phyloP scores from a whole-genome alignment of 139 green algal species.

The Microglena sp. region DNA sequence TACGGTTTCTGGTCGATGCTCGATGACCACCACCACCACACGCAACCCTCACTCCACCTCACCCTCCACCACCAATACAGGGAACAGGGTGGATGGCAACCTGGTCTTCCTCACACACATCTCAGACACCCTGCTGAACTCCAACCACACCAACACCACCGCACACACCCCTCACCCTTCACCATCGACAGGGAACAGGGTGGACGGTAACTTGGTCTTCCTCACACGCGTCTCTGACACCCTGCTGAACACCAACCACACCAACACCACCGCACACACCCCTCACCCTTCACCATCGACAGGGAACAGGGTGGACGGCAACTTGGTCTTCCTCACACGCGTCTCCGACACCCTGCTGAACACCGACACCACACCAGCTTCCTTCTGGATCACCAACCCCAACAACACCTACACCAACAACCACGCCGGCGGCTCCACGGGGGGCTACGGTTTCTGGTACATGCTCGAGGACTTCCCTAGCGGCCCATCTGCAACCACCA shows the following conservation, averaged over 20 bases:
- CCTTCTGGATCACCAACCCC: slow-evolving; percentile 75
- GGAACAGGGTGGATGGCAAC: slow-evolving; percentile 36
- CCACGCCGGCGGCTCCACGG: slow-evolving; percentile 11
- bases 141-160: no score
- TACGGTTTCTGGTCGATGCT: slow-evolving; percentile 12
- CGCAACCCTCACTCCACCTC: no score
- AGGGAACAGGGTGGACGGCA: slow-evolving; percentile 27
- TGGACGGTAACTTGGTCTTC: slow-evolving; percentile 55
- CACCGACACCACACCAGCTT: slow-evolving; percentile 62
- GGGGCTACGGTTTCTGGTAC: slow-evolving; percentile 46
- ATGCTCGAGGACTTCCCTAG: slow-evolving; percentile 21
- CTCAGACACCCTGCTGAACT: no score
- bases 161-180: no score
- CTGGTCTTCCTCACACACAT: slow-evolving; percentile 57
- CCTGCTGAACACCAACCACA: slow-evolving; percentile 59
- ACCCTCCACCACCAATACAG: slow-evolving; percentile 36
- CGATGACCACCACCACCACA: no score
- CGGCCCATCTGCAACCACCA: slow-evolving; percentile 25
- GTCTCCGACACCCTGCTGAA: slow-evolving; percentile 35
- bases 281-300: no score
- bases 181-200: slow-evolving; percentile 22
- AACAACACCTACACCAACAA: slow-evolving; percentile 48
- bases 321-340: slow-evolving; percentile 54
- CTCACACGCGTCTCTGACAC: slow-evolving; percentile 29
- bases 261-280: no score